phyloP scores from a whole-genome alignment of 2,329 filamentous ascomycete species.

The Alternaria infectoria region DNA sequence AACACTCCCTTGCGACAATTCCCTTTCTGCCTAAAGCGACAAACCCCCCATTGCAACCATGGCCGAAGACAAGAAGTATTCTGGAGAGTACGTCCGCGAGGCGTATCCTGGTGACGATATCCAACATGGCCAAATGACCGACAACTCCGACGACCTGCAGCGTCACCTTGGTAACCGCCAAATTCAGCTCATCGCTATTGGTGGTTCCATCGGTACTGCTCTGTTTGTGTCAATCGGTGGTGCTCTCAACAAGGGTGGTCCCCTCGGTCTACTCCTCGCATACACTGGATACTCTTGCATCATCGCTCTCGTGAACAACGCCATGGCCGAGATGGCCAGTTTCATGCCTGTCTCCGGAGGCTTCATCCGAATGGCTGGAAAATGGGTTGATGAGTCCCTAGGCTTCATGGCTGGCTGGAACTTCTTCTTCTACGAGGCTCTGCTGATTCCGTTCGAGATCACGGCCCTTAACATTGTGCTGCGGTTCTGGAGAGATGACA shows the following conservation, averaged over 20 bases:
- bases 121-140: conserved; percentile 36
- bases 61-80: conserved; percentile 42
- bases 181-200: conserved; percentile 51
- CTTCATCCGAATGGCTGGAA: conserved; percentile 68
- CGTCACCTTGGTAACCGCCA: conserved; percentile 50
- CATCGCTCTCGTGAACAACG: conserved; percentile 69
- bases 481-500: conserved; percentile 55
- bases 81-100: conserved; percentile 38
- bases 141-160: conserved; percentile 48
- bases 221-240: conserved; percentile 68
- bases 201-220: conserved; percentile 52
- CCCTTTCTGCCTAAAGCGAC: conserved; percentile 18
- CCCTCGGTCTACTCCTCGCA: conserved; percentile 63
- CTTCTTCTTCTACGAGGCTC: conserved; percentile 59
- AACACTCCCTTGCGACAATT: conserved; percentile 16
- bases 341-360: conserved; percentile 68
- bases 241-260: conserved; percentile 59
- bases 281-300: conserved; percentile 63
- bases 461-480: conserved; percentile 51
- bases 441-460: conserved; percentile 61
- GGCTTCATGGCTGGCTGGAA: conserved; percentile 65
- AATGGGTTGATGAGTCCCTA: conserved; percentile 70
- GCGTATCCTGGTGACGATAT: conserved; percentile 31
- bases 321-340: conserved; percentile 68
- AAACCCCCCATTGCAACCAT: conserved; percentile 32